These are phyloP conservation scores for Pseudocercospora macadamiae DNA, from an alignment of 2,329 filamentous ascomycete genomes.

Conservation along the genomic window DNA sequence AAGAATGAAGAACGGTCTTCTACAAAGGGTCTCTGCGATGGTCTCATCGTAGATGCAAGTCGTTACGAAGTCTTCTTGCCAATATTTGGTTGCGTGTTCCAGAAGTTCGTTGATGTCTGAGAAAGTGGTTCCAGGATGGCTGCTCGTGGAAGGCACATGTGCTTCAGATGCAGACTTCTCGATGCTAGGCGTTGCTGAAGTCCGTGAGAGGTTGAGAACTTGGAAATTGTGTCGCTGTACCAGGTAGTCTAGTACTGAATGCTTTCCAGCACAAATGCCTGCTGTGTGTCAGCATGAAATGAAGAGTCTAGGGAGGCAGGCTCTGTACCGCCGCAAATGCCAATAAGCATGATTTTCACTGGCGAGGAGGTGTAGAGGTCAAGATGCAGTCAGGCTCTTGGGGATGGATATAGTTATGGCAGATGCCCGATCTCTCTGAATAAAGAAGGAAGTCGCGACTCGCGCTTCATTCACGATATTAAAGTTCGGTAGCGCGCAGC, in stretches of 20 bases:
- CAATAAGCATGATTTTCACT: slow-evolving; percentile 76
- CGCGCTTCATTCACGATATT: no score
- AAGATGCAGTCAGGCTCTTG: no score
- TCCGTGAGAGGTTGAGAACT: slow-evolving; percentile 63
- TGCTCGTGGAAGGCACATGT: slow-evolving; percentile 38
- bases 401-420: no score
- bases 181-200: slow-evolving; percentile 42
- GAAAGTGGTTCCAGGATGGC: slow-evolving; percentile 49
- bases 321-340: slow-evolving; percentile 71
- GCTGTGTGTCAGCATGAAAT: slow-evolving; percentile 10
- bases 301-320: neutral
- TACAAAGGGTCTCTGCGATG: slow-evolving; percentile 73
- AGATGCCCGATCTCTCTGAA: no score
- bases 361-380: neutral
- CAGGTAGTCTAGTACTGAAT: slow-evolving; percentile 84
- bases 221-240: slow-evolving; percentile 82
- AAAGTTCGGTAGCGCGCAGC: no score
- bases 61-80: slow-evolving; percentile 83
- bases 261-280: slow-evolving; percentile 94
- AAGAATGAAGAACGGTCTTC: slow-evolving; percentile 89
- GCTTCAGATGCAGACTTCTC: slow-evolving; percentile 47
- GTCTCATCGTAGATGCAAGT: slow-evolving; percentile 76
- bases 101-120: slow-evolving; percentile 68
- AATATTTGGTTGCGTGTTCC: slow-evolving; percentile 81
- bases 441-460: no score